phyloP scores from a whole-genome alignment of 306 rosid genomes.

The Prinsepia uniflora region DNA sequence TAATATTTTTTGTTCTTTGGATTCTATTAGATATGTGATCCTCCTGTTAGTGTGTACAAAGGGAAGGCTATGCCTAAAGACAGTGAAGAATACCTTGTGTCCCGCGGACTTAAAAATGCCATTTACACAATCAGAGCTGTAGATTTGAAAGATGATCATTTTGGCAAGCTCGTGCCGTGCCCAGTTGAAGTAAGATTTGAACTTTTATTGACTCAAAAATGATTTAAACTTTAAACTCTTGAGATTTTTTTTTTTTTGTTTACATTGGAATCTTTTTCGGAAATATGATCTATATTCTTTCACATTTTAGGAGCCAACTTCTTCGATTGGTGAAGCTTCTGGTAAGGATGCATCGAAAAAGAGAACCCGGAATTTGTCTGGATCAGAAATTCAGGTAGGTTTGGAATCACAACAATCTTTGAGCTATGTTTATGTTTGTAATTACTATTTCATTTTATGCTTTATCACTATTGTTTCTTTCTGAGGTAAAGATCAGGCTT shows the following conservation, averaged over 20 bases:
- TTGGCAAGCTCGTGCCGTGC: constrained; percentile 63
- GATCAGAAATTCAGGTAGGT: constrained; percentile 47
- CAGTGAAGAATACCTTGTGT: constrained; percentile 54
- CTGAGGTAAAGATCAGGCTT: neutral
- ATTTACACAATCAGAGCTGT: constrained; percentile 67
- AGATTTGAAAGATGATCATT: constrained; percentile 69
- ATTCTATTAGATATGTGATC: constrained; percentile 60
- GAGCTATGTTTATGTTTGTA: neutral
- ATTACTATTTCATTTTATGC: no score
- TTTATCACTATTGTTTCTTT: neutral
- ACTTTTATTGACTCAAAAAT: neutral
- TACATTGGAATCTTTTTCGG: neutral
- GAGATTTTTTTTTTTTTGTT: neutral
- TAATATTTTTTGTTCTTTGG: constrained; percentile 4
- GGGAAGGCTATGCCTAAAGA: constrained; percentile 62
- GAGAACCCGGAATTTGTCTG: constrained; percentile 44
- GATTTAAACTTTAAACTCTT: neutral
- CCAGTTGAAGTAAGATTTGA: constrained; percentile 45
- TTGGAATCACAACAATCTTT: neutral
- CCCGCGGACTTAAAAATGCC: constrained; percentile 77
- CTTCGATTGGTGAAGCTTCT: constrained; percentile 41
- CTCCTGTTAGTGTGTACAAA: constrained; percentile 87
- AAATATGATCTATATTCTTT: constrained; percentile 6
- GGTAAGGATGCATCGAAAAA: constrained; percentile 49
- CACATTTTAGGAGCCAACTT: constrained; percentile 48